Conservation (phyloP, 257 asterid genomes). For the Penstemon eatonii region DNA sequence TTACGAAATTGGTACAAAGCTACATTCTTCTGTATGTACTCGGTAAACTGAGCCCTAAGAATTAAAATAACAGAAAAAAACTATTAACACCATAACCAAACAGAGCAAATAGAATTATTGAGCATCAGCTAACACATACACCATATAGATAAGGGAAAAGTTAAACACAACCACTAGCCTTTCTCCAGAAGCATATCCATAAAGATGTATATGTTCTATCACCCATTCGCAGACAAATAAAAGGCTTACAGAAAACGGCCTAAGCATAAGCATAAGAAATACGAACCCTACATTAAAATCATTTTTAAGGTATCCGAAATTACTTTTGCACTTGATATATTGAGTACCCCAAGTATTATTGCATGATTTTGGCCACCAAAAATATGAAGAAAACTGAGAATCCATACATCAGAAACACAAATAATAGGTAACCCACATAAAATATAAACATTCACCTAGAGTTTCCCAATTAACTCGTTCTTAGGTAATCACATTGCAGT, state of each 20-base stretch:
- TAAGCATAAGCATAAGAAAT: not conserved
- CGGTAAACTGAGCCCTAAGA: conserved; percentile 90
- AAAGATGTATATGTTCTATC: not conserved
- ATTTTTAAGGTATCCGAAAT: not conserved
- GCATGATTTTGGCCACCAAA: not conserved
- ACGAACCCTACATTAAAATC: too few relatives aligned
- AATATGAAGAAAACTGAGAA: not conserved
- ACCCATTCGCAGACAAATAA: not conserved
- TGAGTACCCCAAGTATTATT: not conserved
- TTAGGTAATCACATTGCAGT: not conserved
- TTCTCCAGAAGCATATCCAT: not conserved
- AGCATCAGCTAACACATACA: conserved; percentile 15
- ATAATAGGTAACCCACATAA: not conserved
- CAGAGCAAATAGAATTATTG: conserved; percentile 1
- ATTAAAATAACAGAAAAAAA: conserved; percentile 17
- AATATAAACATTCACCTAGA: not conserved
- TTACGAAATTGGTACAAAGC: conserved; percentile 90
- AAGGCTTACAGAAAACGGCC: not conserved
- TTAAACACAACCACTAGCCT: not conserved
- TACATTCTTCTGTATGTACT: conserved; percentile 92
- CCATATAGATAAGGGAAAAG: not conserved
- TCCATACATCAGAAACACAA: not conserved
- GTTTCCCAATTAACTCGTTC: not conserved
- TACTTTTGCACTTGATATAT: not conserved
- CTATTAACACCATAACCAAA: not conserved